Conservation (phyloP, 495 filamentous ascomycete genomes). For the Hyaloscypha variabilis region DNA sequence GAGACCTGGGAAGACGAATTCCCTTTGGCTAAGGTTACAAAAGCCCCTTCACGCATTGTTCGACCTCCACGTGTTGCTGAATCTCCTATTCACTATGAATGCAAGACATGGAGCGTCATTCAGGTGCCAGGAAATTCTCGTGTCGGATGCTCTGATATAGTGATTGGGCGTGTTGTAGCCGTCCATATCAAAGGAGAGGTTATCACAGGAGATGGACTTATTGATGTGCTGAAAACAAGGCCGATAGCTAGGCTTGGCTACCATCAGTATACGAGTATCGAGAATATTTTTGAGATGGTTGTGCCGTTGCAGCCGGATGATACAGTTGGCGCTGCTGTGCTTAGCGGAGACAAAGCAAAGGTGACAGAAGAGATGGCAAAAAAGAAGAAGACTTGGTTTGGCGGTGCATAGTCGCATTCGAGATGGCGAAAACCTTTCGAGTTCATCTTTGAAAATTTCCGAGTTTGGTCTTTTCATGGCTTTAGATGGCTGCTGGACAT, state of each 20-base stretch:
- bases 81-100: slow-evolving; percentile 17
- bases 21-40: slow-evolving; percentile 11
- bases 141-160: slow-evolving; percentile 18
- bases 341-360: slow-evolving; percentile 9
- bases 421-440: background rate
- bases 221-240: slow-evolving; percentile 17
- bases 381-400: slow-evolving; percentile 6
- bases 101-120: slow-evolving; percentile 9
- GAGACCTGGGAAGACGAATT: slow-evolving; percentile 20
- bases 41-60: slow-evolving; percentile 8
- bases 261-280: slow-evolving; percentile 18
- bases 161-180: slow-evolving; percentile 18
- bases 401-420: background rate
- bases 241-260: slow-evolving; percentile 18
- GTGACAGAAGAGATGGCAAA: slow-evolving; percentile 4
- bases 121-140: slow-evolving; percentile 8
- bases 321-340: background rate
- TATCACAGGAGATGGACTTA: slow-evolving; percentile 16
- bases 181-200: slow-evolving; percentile 17
- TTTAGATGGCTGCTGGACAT: slow-evolving; percentile 1
- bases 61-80: slow-evolving; percentile 10
- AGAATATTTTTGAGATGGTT: slow-evolving; percentile 7
- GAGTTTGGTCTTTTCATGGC: background rate
- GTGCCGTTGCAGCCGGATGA: slow-evolving; percentile 20
- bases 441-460: background rate